A percentile compares a stretch with the other conserved stretches of the same genome.
Evolutionary conservation across 768 basidiomycete genomes (phyloP).

Genomic region (Naganishia kalamii): DNA sequence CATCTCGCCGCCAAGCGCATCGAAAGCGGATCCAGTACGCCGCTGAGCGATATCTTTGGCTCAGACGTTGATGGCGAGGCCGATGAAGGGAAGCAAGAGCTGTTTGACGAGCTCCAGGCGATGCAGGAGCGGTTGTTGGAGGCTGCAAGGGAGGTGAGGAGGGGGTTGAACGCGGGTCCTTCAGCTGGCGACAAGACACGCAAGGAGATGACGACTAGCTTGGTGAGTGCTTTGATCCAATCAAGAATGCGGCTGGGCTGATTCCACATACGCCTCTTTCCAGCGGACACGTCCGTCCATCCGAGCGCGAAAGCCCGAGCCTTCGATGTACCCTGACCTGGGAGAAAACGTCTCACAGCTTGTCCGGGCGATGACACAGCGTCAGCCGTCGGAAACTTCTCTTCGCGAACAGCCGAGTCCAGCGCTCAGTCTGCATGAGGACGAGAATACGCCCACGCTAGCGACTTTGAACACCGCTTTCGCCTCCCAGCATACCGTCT

Average conservation of each 20-base stretch:
- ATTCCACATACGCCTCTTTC: background rate
- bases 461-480: background rate
- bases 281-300: slow-evolving; percentile 4
- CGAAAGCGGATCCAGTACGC: background rate
- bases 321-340: background rate
- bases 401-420: background rate
- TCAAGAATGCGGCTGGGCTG: background rate
- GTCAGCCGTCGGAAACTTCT: background rate
- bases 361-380: background rate
- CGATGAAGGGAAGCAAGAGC: slow-evolving; percentile 3
- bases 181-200: background rate
- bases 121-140: slow-evolving; percentile 18
- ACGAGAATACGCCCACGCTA: background rate
- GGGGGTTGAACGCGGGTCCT: slow-evolving; percentile 1
- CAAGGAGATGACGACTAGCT: background rate
- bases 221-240: background rate
- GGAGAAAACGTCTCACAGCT: slow-evolving; percentile 10
- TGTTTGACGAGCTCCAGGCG: slow-evolving; percentile 13
- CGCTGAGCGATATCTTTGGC: background rate
- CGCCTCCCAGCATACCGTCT: no score
- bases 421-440: background rate
- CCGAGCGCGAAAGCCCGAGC: background rate
- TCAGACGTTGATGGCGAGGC: background rate
- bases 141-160: slow-evolving; percentile 8
- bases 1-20: background rate